These are phyloP conservation scores for Myriosclerotinia scirpicola DNA, from an alignment of 2,329 filamentous ascomycete species.

Conservation along the genomic window DNA sequence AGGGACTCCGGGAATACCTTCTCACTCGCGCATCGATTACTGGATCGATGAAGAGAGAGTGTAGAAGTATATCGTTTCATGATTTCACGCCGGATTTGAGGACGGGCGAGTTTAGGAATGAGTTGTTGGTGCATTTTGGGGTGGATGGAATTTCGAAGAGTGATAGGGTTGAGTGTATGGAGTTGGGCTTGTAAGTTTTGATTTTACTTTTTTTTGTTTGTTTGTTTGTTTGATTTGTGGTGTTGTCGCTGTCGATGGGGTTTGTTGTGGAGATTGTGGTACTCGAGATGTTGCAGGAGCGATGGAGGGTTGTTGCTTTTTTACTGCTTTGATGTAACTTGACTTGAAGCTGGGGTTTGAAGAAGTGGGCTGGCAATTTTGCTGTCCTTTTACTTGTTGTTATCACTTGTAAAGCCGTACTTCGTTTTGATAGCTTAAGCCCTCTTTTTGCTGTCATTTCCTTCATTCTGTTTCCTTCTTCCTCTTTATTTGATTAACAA, in stretches of 20 bases:
- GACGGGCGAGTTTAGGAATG: slow-evolving; percentile 26
- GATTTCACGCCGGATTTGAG: slow-evolving; percentile 35
- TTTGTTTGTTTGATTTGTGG: neutral
- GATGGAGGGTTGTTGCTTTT: no score
- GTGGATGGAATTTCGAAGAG: slow-evolving; percentile 9
- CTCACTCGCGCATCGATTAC: slow-evolving; percentile 29
- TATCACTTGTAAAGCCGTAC: neutral
- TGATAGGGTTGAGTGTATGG: slow-evolving; percentile 31
- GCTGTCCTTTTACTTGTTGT: neutral
- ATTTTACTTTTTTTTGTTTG: neutral
- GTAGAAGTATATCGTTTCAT: slow-evolving; percentile 34
- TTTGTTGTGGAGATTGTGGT: neutral
- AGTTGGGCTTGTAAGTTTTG: slow-evolving; percentile 37
- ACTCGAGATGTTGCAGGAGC: neutral
- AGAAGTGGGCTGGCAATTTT: neutral
- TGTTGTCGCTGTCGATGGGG: neutral
- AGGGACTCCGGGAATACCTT: slow-evolving; percentile 36
- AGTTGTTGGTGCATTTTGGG: slow-evolving; percentile 31
- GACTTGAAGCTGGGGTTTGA: no score
- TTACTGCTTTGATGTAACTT: neutral
- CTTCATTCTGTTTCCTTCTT: neutral
- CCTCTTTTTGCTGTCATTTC: neutral
- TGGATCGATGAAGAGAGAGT: slow-evolving; percentile 29
- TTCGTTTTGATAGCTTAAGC: neutral
- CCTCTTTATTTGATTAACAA: neutral